Percentiles rank a stretch among this genome's conserved stretches.
These are phyloP conservation scores for Debaryomycetaceae sp. DNA, from an alignment of 1,139 yeast species.

Conservation along the genomic window DNA sequence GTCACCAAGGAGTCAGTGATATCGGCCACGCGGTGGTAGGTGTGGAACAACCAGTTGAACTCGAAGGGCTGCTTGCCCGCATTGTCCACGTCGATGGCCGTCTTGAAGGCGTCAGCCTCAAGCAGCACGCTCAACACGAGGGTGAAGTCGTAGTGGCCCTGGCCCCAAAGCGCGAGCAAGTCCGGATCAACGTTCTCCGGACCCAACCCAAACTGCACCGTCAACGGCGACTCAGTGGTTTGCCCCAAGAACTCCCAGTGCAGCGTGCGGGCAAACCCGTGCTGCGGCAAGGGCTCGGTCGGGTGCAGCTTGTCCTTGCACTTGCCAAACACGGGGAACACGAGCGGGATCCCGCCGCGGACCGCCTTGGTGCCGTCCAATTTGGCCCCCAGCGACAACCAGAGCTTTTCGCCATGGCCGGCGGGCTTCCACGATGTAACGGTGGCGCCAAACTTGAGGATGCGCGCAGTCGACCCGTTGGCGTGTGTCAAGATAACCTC, in stretches of 20 bases:
- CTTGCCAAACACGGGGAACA: slow-evolving; percentile 93
- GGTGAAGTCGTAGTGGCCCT: slow-evolving; percentile 63
- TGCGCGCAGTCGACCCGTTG: slow-evolving; percentile 53
- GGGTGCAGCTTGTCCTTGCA: slow-evolving; percentile 34
- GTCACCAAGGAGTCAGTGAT: slow-evolving; percentile 72
- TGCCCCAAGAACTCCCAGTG: slow-evolving; percentile 93
- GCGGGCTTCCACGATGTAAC: slow-evolving; percentile 71
- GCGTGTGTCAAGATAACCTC: slow-evolving; percentile 55
- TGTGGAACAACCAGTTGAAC: slow-evolving; percentile 93
- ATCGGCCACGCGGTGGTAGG: slow-evolving; percentile 75
- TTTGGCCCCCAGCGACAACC: slow-evolving; percentile 67
- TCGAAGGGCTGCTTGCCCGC: slow-evolving; percentile 61
- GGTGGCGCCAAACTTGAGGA: slow-evolving; percentile 86
- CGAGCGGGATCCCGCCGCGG: slow-evolving; percentile 95
- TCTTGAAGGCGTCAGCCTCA: slow-evolving; percentile 48
- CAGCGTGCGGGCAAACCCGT: slow-evolving; percentile 90
- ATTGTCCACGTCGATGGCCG: slow-evolving; percentile 73
- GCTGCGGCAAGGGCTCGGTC: slow-evolving; percentile 69
- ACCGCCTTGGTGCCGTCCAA: slow-evolving; percentile 91
- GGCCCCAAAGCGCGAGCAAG: slow-evolving; percentile 53
- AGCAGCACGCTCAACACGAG: slow-evolving; percentile 66
- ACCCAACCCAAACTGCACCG: slow-evolving; percentile 85
- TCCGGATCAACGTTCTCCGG: slow-evolving; percentile 72
- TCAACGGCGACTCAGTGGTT: slow-evolving; percentile 48
- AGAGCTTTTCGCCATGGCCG: slow-evolving; percentile 63